These are phyloP conservation scores for Flaveria ramosissima DNA, from an alignment of 129 eudicot species.

Conservation along the genomic window DNA sequence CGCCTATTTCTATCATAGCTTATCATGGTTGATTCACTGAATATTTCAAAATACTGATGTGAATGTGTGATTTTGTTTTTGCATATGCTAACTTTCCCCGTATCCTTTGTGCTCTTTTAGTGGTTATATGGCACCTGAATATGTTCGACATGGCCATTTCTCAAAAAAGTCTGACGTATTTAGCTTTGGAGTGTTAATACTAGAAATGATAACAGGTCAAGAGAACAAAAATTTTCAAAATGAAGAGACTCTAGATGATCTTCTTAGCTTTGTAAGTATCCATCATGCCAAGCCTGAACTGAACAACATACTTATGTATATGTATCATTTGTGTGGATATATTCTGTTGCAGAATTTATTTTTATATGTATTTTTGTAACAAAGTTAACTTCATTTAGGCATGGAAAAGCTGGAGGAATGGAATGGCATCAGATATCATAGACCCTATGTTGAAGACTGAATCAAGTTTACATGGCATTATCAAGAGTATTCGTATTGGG, in stretches of 20 bases:
- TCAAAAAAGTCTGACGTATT: neutral
- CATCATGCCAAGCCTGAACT: neutral
- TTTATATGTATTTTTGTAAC: neutral
- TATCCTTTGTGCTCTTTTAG: neutral
- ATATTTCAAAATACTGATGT: neutral
- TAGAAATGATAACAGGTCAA: slow-evolving; percentile 16
- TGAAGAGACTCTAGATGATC: neutral
- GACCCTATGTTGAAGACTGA: neutral
- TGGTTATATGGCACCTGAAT: slow-evolving; percentile 17
- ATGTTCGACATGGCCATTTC: neutral
- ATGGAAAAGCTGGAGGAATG: slow-evolving; percentile 2
- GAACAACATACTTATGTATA: neutral
- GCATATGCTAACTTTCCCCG: neutral
- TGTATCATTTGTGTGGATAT: neutral
- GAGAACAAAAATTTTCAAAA: neutral
- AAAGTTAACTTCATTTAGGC: slow-evolving; percentile 4
- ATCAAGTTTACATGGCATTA: neutral
- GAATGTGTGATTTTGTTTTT: neutral
- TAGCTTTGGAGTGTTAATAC: slow-evolving; percentile 2
- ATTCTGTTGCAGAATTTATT: neutral
- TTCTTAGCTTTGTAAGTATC: slow-evolving; percentile 13
- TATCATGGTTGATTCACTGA: neutral
- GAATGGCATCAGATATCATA: neutral
- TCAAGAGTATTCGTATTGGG: neutral
- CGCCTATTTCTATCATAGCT: neutral